A percentile compares a stretch with the other conserved stretches of the same genome.
phyloP scores from a whole-genome alignment of 176 grass and related monocot genomes.

The Oryza officinalis region DNA sequence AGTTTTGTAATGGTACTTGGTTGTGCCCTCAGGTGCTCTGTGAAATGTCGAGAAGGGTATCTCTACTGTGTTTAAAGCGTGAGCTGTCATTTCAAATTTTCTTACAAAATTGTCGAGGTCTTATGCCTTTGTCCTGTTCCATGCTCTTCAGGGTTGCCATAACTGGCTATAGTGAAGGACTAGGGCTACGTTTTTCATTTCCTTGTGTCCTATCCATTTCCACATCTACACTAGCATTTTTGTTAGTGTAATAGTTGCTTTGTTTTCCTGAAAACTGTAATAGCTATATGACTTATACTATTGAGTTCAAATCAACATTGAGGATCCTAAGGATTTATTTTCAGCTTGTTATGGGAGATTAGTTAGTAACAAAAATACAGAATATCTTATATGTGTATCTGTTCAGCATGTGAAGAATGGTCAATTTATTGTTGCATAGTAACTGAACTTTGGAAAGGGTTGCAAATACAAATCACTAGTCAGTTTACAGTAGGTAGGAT shows the following conservation, averaged over 20 bases:
- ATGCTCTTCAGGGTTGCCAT: neutral
- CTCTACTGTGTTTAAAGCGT: neutral
- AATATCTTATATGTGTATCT: neutral
- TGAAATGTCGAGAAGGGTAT: neutral
- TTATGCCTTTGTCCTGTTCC: neutral
- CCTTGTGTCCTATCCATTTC: neutral
- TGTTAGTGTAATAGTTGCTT: neutral
- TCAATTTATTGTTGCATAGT: neutral
- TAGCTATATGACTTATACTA: neutral
- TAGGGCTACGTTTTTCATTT: neutral
- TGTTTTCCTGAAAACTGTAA: neutral
- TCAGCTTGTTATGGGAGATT: neutral
- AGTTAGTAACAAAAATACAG: neutral
- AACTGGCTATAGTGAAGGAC: neutral
- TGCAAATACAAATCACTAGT: neutral
- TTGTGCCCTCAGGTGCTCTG: neutral
- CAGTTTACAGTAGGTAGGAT: neutral
- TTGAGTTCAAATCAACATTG: neutral
- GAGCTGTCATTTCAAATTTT: neutral
- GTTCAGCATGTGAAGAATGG: slow-evolving; percentile 2
- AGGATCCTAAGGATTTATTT: neutral
- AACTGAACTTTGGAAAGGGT: neutral
- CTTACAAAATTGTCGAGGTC: neutral
- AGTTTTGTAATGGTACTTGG: neutral
- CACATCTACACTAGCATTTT: neutral